Evolutionary conservation across 306 rosid genomes (phyloP).

Genomic region (Trichosanthes truncata): DNA sequence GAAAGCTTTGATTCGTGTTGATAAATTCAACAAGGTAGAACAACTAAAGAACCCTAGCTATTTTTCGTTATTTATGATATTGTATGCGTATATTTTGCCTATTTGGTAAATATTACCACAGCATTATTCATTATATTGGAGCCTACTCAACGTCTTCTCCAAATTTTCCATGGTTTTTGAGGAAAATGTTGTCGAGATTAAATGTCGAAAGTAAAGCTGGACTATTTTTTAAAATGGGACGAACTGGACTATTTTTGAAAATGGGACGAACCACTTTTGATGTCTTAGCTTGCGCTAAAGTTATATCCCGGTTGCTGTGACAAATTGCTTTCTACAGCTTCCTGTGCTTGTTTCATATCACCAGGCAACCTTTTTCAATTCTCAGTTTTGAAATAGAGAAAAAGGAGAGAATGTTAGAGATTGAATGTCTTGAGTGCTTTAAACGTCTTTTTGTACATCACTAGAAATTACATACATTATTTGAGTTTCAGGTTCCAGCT

Average conservation of each 20-base stretch:
- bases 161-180: background rate
- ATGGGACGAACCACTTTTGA: background rate
- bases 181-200: background rate
- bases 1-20: constrained; percentile 81
- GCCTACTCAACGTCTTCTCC: background rate
- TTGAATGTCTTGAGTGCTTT: background rate
- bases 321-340: background rate
- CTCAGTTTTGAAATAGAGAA: background rate
- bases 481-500: constrained; percentile 72
- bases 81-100: background rate
- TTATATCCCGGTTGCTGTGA: background rate
- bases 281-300: background rate
- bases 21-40: constrained; percentile 60
- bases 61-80: background rate
- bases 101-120: background rate
- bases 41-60: background rate
- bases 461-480: constrained; percentile 1
- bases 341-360: background rate
- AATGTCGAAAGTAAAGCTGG: background rate
- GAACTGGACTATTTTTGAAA: background rate
- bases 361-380: background rate
- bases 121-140: background rate
- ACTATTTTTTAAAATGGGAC: background rate
- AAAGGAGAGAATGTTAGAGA: background rate
- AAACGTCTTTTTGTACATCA: background rate